Conservation (phyloP, 768 basidiomycete species). For the Leccinum sublutescens region DNA sequence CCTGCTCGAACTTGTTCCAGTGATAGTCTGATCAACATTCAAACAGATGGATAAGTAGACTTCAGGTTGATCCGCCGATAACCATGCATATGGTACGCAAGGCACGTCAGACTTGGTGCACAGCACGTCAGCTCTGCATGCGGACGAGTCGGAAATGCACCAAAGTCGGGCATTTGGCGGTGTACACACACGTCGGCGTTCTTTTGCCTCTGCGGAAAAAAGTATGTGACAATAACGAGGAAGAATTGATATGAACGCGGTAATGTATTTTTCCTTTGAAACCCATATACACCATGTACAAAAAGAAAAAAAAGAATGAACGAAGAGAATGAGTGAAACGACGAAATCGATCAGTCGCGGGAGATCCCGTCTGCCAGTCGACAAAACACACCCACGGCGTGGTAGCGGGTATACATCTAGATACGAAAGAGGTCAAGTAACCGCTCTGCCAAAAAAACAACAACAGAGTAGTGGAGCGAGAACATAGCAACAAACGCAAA, state of each 20-base stretch:
- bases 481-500: conserved; percentile 1
- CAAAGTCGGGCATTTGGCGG: not conserved
- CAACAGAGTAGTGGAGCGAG: not conserved
- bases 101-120: not conserved
- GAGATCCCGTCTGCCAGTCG: not conserved
- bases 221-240: not conserved
- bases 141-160: not conserved
- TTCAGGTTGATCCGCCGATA: not conserved
- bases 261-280: not conserved
- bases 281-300: conserved; percentile 1
- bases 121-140: not conserved
- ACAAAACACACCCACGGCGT: not conserved
- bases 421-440: not conserved
- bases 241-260: not conserved
- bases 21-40: too few relatives aligned
- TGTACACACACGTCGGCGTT: not conserved
- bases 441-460: conserved; percentile 2
- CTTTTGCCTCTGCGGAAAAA: not conserved
- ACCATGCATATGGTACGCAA: not conserved
- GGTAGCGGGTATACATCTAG: conserved; percentile 10
- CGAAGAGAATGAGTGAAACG: not conserved
- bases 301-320: not conserved
- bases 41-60: not conserved
- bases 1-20: not conserved
- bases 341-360: not conserved